Conservation (phyloP, 2,329 filamentous ascomycete genomes). For the Helotiales sp. region DNA sequence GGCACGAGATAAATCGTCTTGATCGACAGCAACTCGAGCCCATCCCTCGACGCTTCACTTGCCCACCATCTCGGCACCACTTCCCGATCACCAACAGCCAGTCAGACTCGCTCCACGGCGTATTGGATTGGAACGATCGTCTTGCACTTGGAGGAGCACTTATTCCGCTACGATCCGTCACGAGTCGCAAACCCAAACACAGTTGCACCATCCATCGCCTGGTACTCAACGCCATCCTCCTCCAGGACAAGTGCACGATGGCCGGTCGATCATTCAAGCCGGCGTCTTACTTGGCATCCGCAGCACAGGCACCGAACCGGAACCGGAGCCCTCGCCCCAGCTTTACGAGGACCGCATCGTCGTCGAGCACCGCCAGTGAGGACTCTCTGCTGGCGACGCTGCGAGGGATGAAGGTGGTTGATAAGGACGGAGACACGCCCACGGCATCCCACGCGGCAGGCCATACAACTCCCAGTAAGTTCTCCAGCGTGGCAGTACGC, state of each 20-base stretch:
- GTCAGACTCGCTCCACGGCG: too few species aligned
- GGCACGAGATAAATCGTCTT: not conserved
- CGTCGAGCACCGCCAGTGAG: slow-evolving; percentile 33
- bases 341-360: slow-evolving; percentile 45
- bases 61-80: slow-evolving; percentile 1
- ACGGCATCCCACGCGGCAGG: slow-evolving; percentile 8
- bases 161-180: not conserved
- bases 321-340: slow-evolving; percentile 44
- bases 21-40: slow-evolving; percentile 13
- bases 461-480: slow-evolving; percentile 21
- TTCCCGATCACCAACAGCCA: not conserved
- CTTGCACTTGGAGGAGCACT: too few species aligned
- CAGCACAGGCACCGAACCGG: slow-evolving; percentile 36
- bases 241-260: slow-evolving; percentile 37
- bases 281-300: slow-evolving; percentile 38
- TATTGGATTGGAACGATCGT: too few species aligned
- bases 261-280: slow-evolving; percentile 52
- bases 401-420: slow-evolving; percentile 13
- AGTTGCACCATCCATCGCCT: not conserved
- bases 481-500: not conserved
- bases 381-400: slow-evolving; percentile 23
- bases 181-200: not conserved
- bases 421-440: slow-evolving; percentile 6
- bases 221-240: slow-evolving; percentile 1
- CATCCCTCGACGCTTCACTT: not conserved